Base-by-base conservation (phyloP, 169 alveolate species). In the Babesia sp. region DNA sequence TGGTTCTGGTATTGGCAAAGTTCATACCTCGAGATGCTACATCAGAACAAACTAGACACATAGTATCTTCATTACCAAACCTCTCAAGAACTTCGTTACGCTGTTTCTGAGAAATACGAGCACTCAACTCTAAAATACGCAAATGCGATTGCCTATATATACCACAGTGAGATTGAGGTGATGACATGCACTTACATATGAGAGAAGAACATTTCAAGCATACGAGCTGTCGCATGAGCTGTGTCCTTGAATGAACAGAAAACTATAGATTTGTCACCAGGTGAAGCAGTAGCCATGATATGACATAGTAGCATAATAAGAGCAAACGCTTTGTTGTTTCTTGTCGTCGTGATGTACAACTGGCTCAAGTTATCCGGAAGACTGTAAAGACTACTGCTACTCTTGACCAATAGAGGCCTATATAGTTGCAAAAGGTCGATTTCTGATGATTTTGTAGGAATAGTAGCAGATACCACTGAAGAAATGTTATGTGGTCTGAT, bases 21-120 rank as follows among this genome's bases (percentile, higher is more conserved):
- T 98, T 99, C 29, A 98, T 83, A 29, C 99, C 99, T 46, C 99
- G 57, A 68, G 98, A 96, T 22, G 98, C 99, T 53, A 98, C 97
- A 89, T 98, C 99, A 0, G 99, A 96, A 60, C 99, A 92, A 45
- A 98, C 94, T 69, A 98, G 82, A 39, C 87, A 79, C 22, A 41
- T 34, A 3, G 50, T 36, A 5, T 71, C 68, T 11, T 55, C 71
- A n/a, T 42, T 22, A 69, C 45, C 29, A 33, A 64, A 79, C 5
- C 33, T 44, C 33, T 79, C 42, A 22, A 79, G 37, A 8, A 61
- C 67, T 22, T 31, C 46, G 2, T 59, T 51, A 1, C 87, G 28
- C 22, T 59, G 71, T 42, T 63, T 71, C 68, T 56, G 77, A 37
- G 87, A 58, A 16, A 60, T 16, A 22, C 39, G 22, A 11, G 79